phyloP scores from a whole-genome alignment of 2,329 filamentous ascomycete species.

The Diaporthe sp. region DNA sequence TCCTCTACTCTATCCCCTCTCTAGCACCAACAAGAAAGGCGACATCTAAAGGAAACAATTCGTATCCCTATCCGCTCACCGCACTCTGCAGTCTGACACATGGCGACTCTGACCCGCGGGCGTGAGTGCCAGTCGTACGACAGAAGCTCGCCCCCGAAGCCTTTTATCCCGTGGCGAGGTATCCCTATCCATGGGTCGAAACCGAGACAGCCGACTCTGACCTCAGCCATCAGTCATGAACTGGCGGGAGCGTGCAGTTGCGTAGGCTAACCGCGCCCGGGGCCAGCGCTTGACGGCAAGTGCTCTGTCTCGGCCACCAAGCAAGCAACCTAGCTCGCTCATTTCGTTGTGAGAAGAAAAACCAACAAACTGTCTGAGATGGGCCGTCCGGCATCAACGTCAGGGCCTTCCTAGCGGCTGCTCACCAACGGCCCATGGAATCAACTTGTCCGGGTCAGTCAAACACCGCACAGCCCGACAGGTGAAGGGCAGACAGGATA shows the following conservation, averaged over 20 bases:
- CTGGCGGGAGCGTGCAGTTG: conserved; percentile 13
- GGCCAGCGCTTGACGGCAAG: conserved; percentile 9
- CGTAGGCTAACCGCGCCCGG: not conserved
- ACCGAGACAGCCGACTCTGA: conserved; percentile 14
- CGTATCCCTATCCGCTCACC: conserved; percentile 6
- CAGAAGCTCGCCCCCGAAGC: conserved; percentile 3
- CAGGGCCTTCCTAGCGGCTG: not conserved
- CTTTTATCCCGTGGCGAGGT: not conserved
- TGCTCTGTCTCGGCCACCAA: conserved; percentile 16
- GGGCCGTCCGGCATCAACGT: not conserved
- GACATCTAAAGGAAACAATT: not conserved
- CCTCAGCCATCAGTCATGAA: conserved; percentile 14
- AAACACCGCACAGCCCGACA: not conserved
- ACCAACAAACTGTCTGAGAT: conserved; percentile 12
- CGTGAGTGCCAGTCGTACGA: not conserved
- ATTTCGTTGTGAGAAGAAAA: not conserved
- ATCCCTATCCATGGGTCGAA: not conserved
- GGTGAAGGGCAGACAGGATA: not conserved
- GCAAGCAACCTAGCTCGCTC: not conserved
- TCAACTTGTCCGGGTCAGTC: not conserved
- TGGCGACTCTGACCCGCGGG: not conserved
- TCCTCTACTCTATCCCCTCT: not conserved
- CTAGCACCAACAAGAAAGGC: not conserved
- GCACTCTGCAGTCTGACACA: not conserved
- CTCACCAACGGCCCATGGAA: not conserved